A percentile compares a stretch with the other conserved stretches of the same genome.
Conservation (phyloP, 805 yeast species). For the Saturnispora bothae region DNA sequence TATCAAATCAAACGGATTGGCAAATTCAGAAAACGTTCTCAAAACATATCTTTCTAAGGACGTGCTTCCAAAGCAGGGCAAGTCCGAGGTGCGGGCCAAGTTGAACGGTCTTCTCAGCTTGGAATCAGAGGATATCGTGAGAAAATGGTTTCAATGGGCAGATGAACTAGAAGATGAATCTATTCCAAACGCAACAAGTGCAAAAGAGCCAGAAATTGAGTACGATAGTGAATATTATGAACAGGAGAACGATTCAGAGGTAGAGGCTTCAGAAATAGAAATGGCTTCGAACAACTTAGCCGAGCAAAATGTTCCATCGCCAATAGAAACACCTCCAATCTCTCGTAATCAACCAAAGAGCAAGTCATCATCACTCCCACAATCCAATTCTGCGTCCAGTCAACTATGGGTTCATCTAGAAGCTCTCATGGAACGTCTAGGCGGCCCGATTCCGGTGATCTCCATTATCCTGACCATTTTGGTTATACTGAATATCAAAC, state of each 20-base stretch:
- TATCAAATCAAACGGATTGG: slow-evolving; percentile 2
- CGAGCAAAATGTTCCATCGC: no score
- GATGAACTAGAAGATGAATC: slow-evolving; percentile 1
- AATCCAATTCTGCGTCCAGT: no score
- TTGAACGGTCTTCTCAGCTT: background rate
- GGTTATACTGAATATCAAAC: background rate
- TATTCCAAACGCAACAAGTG: background rate
- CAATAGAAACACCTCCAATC: no score
- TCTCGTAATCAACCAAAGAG: no score
- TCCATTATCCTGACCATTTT: slow-evolving; percentile 3
- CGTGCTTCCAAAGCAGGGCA: background rate
- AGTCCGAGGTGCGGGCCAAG: slow-evolving; percentile 1
- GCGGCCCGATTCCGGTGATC: background rate
- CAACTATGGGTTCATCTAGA: no score
- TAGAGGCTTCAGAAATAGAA: no score
- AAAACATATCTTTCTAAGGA: slow-evolving; percentile 2
- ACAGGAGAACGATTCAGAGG: background rate
- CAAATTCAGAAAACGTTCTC: background rate
- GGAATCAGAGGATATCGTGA: slow-evolving; percentile 2
- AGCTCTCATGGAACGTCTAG: no score
- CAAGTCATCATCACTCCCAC: no score
- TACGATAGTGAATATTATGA: slow-evolving; percentile 3
- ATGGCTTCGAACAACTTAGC: no score
- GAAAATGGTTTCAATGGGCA: slow-evolving; percentile 5
- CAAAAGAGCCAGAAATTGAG: background rate